Conservation (phyloP, 495 filamentous ascomycete genomes). For the Hyaloscypha bicolor region DNA sequence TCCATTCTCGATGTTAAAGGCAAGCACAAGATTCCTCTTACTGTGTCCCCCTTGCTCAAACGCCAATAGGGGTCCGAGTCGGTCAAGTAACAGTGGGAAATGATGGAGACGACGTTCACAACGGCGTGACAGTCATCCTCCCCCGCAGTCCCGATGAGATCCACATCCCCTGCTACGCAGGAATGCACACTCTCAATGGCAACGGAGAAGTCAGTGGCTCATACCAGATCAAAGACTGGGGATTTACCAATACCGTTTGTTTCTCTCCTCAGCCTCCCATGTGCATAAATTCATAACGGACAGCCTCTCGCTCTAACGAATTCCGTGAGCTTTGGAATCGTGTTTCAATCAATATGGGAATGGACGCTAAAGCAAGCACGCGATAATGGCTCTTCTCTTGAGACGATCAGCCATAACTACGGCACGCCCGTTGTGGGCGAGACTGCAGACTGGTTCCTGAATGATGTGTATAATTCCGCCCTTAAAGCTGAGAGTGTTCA, state of each 20-base stretch:
- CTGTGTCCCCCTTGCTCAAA: neutral
- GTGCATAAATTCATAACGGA: neutral
- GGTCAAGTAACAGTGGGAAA: slow-evolving; percentile 32
- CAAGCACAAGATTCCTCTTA: neutral
- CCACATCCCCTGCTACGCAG: slow-evolving; percentile 32
- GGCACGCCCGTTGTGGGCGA: slow-evolving; percentile 33
- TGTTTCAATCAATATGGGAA: slow-evolving; percentile 30
- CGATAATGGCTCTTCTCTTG: slow-evolving; percentile 16
- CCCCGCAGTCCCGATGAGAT: slow-evolving; percentile 33
- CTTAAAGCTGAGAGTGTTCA: slow-evolving; percentile 21
- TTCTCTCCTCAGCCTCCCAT: neutral
- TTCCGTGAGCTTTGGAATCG: slow-evolving; percentile 29
- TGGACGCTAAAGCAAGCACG: slow-evolving; percentile 23
- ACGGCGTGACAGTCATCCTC: slow-evolving; percentile 34
- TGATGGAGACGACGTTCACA: slow-evolving; percentile 28
- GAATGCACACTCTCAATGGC: slow-evolving; percentile 31
- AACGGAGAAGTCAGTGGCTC: slow-evolving; percentile 34
- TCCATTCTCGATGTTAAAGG: slow-evolving; percentile 35
- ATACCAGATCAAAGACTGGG: slow-evolving; percentile 34
- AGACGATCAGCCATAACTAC: slow-evolving; percentile 27
- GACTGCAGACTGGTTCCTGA: slow-evolving; percentile 33
- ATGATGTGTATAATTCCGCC: slow-evolving; percentile 29
- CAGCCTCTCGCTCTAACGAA: slow-evolving; percentile 35
- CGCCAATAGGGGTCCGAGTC: slow-evolving; percentile 26
- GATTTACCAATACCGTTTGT: slow-evolving; percentile 33